Evolutionary conservation across 495 filamentous ascomycete genomes (phyloP).

Genomic region (Tuber calosporum): DNA sequence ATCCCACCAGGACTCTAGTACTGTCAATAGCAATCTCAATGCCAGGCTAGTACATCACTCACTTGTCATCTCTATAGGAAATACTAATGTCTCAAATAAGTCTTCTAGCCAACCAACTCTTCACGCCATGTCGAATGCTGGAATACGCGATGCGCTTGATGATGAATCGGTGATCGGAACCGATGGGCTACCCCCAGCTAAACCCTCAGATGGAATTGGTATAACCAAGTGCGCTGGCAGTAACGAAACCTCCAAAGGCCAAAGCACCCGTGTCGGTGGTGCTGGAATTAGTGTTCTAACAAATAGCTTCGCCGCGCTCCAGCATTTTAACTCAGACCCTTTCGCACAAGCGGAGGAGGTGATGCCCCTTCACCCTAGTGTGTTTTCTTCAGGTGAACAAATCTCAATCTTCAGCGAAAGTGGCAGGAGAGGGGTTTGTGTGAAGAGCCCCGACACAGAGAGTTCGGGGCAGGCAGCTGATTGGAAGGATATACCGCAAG

Average conservation of each 20-base stretch:
- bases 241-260: not conserved
- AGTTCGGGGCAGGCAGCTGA: not conserved
- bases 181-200: not conserved
- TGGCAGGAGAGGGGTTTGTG: not conserved
- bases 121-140: not conserved
- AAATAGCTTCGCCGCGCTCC: not conserved
- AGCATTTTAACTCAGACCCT: not conserved
- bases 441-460: not conserved
- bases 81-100: not conserved
- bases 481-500: not conserved
- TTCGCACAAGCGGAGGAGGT: constrained; percentile 1
- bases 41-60: not conserved
- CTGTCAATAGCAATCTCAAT: constrained; percentile 9
- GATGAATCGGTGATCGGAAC: not conserved
- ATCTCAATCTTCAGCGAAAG: not conserved
- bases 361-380: not conserved
- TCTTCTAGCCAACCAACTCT: not conserved
- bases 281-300: not conserved
- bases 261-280: not conserved
- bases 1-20: not conserved
- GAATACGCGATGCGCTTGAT: not conserved
- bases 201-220: not conserved
- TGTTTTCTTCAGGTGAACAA: constrained; percentile 1
- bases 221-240: not conserved
- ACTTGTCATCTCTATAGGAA: not conserved